Base-by-base conservation (phyloP, 2,329 filamentous ascomycete species). In the Hypoxylon sp. region DNA sequence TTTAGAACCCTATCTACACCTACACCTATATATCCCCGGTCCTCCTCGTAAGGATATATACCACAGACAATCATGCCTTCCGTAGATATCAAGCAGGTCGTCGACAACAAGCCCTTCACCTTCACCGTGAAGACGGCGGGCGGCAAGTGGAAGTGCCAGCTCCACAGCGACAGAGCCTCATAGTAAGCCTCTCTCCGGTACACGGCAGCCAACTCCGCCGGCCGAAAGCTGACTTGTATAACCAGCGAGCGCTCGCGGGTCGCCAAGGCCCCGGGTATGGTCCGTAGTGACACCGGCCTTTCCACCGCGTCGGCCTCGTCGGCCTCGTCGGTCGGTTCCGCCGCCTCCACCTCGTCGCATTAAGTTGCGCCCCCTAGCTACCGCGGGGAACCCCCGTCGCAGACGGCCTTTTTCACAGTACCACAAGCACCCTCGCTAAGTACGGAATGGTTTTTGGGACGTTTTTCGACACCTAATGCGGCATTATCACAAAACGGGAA, bases 51-150 rank as follows among this genome's bases (percentile, higher is more conserved):
- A 38, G 18, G n/a, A 33, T 23, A 43, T n/a, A n/a, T n/a, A n/a
- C n/a, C 33, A 31, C 40, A 40, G 17, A 47, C 64, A 71, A 58
- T n/a, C 52, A 72, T 72, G 70, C 70, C 70, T 65, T 50, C 55
- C 57, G 29, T 62, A 24, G 65, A 71, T 15, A 65, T 72, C 55
- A 64, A 69, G 53, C 46, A 68, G 10, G 60, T 68, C 61, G 47
- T 72, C 35, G 52, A 69, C 47, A 61, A 21, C 63, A 71, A 68
- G 67, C 68, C 70, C 33, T 48, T 72, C 55, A 58, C 54, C 42
- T 72, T 72, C 66, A 71, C 61, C 45, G 61, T 72, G 60, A 71
- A 71, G 67, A 72, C 70, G n/a, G 59, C 48, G 27, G 60, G 58
- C 21, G 70, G 70, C 55, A 56, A 60, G 41, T 72, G 70, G 70